These are phyloP conservation scores for Daldinia concentrica DNA, from an alignment of 495 filamentous ascomycete species.

Conservation along the genomic window DNA sequence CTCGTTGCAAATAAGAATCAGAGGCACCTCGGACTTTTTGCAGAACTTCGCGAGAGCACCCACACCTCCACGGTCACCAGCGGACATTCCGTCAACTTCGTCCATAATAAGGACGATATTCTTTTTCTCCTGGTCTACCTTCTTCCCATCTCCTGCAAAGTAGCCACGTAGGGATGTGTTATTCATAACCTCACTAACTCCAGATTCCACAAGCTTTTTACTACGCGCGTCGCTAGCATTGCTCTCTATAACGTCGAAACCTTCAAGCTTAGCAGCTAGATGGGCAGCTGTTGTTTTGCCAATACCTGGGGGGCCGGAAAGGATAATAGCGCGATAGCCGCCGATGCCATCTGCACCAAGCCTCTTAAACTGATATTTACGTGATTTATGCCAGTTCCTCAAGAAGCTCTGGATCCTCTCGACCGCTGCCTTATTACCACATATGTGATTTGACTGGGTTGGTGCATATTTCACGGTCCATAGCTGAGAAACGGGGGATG, in stretches of 20 bases:
- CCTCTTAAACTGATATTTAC: conserved; percentile 78
- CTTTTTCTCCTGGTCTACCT: conserved; percentile 82
- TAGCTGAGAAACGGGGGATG: conserved; percentile 69
- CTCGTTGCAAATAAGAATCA: conserved; percentile 98
- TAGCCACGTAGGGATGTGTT: conserved; percentile 93
- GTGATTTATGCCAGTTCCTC: conserved; percentile 76
- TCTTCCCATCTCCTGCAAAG: conserved; percentile 85
- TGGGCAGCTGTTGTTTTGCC: conserved; percentile 98
- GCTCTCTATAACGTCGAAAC: conserved; percentile 91
- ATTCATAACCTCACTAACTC: conserved; percentile 86
- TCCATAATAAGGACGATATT: conserved; percentile 98
- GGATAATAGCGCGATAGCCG: conserved; percentile 81
- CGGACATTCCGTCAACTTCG: conserved; percentile 99
- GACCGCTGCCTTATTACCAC: conserved; percentile 90
- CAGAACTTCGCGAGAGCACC: conserved; percentile 92
- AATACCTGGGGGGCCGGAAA: conserved; percentile 94
- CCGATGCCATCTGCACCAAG: conserved; percentile 84
- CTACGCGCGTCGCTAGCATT: conserved; percentile 98
- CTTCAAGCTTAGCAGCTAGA: conserved; percentile 89
- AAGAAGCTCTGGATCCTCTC: conserved; percentile 92
- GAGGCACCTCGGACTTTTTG: conserved; percentile 92
- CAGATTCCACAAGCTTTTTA: conserved; percentile 93
- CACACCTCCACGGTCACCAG: conserved; percentile 94
- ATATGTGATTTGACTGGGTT: conserved; percentile 82
- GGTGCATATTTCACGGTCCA: conserved; percentile 99